Conservation (phyloP, 768 basidiomycete genomes). For the Suillus cothurnatus region DNA sequence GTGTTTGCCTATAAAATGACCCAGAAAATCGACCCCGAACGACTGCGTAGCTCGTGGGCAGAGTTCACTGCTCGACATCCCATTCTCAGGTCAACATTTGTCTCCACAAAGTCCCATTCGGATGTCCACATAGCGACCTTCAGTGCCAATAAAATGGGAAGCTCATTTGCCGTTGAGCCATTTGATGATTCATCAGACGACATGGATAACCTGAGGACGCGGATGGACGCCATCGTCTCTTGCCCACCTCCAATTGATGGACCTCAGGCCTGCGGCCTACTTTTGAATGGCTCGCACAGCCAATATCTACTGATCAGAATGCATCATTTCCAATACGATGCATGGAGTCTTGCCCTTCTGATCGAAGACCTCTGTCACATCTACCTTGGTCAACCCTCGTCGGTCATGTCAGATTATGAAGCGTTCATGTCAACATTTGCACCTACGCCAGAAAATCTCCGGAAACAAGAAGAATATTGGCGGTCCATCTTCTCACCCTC, state of each 20-base stretch:
- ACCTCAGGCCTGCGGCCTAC: conserved; percentile 25
- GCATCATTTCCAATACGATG: conserved; percentile 55
- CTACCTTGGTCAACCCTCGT: conserved; percentile 32
- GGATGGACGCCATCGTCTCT: conserved; percentile 26
- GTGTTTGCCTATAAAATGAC: conserved; percentile 44
- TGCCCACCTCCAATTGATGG: conserved; percentile 21
- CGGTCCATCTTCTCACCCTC: conserved; percentile 30
- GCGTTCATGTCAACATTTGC: conserved; percentile 32
- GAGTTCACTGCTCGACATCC: conserved; percentile 37
- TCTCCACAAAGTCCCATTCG: conserved; percentile 17
- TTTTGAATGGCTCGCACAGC: conserved; percentile 16
- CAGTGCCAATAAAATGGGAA: conserved; percentile 17
- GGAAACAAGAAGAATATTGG: conserved; percentile 39
- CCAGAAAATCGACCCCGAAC: conserved; percentile 27
- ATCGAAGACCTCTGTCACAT: conserved; percentile 40
- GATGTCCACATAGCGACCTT: conserved; percentile 30
- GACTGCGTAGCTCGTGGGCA: conserved; percentile 40
- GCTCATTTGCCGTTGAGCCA: conserved; percentile 10
- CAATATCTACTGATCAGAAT: conserved; percentile 36
- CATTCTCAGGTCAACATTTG: conserved; percentile 47
- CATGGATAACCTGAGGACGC: conserved; percentile 2
- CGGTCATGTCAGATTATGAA: conserved; percentile 25
- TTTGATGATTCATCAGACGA: conserved; percentile 15
- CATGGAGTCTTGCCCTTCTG: conserved; percentile 45
- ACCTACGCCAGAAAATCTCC: conserved; percentile 20